phyloP scores from a whole-genome alignment of 176 grass and related monocot species.

The Phyllostachys edulis region DNA sequence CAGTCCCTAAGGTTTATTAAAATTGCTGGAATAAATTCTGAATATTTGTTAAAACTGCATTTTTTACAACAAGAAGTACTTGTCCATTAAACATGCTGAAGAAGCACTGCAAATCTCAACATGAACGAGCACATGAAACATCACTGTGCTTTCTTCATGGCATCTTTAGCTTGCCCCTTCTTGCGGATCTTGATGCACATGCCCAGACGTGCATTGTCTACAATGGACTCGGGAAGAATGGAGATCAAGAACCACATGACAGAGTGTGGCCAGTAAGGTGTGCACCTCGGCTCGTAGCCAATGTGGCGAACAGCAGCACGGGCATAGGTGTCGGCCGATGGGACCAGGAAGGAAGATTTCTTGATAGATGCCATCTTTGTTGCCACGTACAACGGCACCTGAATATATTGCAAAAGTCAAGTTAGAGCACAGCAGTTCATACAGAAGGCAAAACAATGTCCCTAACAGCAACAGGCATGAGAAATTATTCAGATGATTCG shows the following conservation, averaged over 20 bases:
- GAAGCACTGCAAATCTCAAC: constrained; percentile 7
- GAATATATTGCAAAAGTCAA: background rate
- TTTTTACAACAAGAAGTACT: background rate
- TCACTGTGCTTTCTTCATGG: constrained; percentile 63
- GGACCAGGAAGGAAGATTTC: constrained; percentile 73
- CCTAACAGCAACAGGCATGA: background rate
- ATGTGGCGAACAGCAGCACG: constrained; percentile 64
- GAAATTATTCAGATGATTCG: background rate
- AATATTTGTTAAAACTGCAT: no score
- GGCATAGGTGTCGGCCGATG: constrained; percentile 78
- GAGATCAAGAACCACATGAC: constrained; percentile 72
- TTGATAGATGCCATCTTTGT: constrained; percentile 91
- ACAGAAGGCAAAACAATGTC: background rate
- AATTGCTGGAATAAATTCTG: no score
- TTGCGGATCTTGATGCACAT: constrained; percentile 81
- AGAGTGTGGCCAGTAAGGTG: constrained; percentile 88
- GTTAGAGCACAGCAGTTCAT: background rate
- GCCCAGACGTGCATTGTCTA: constrained; percentile 61
- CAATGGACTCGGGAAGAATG: constrained; percentile 48
- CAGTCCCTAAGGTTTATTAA: no score
- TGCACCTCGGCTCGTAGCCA: constrained; percentile 77
- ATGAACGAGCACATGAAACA: constrained; percentile 26
- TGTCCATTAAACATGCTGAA: constrained; percentile 20
- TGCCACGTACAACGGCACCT: constrained; percentile 87
- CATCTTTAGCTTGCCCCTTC: constrained; percentile 68